phyloP scores from a whole-genome alignment of 192 early-diverging fungal genomes.

The Coemansia sp. region DNA sequence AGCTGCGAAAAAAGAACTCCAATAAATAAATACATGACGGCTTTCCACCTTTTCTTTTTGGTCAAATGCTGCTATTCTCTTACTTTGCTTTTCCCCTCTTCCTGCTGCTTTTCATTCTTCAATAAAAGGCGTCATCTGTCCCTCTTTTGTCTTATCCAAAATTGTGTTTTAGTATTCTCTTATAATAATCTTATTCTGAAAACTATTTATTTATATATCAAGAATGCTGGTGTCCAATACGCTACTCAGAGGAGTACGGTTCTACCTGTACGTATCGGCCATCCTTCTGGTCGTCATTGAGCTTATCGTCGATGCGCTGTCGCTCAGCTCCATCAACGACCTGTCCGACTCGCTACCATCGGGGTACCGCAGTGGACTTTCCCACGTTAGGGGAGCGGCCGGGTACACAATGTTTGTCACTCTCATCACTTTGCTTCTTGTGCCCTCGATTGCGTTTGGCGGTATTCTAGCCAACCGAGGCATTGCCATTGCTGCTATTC shows the following conservation, averaged over 20 bases:
- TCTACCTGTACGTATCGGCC: conserved; percentile 30
- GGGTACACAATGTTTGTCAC: conserved; percentile 54
- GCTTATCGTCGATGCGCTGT: conserved; percentile 44
- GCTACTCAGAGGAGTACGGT: conserved; percentile 28
- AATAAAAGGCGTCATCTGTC: too few relatives aligned
- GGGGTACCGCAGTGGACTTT: not conserved
- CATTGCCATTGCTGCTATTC: conserved; percentile 6
- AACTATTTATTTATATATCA: not conserved
- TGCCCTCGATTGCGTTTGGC: conserved; percentile 31
- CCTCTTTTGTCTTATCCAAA: not conserved
- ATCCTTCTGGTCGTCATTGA: conserved; percentile 34
- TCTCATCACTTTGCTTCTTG: conserved; percentile 24
- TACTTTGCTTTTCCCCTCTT: not conserved
- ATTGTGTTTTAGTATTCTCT: conserved; percentile 1
- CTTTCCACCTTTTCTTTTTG: not conserved
- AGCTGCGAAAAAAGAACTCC: not conserved
- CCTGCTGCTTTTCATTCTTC: conserved; percentile 2
- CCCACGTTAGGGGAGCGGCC: conserved; percentile 22
- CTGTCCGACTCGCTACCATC: not conserved
- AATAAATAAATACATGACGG: not conserved
- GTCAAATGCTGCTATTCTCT: not conserved
- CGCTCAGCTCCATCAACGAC: conserved; percentile 26
- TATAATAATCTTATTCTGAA: not conserved
- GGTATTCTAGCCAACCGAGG: conserved; percentile 16
- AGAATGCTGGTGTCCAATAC: conserved; percentile 4